phyloP scores from a whole-genome alignment of 371 early-diverging fungal genomes.

The Apophysomyces elegans region DNA sequence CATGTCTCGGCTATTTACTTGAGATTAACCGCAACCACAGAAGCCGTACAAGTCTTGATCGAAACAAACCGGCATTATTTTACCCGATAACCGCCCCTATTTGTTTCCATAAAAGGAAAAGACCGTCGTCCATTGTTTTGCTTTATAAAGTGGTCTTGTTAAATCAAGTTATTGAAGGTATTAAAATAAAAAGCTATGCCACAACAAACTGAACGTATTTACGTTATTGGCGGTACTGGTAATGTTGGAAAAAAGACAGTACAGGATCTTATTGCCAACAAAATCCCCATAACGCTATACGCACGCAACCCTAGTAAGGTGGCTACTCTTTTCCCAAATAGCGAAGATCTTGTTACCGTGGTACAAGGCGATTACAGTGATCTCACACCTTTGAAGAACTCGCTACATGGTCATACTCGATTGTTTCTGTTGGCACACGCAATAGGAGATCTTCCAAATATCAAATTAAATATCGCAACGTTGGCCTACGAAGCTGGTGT shows the following conservation, averaged over 20 bases:
- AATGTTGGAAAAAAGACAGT: constrained; percentile 26
- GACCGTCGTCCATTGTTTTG: too few species aligned
- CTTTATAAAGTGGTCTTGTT: too few species aligned
- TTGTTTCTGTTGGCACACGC: constrained; percentile 25
- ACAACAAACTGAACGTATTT: constrained; percentile 16
- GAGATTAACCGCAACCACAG: too few species aligned
- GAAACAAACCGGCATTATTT: too few species aligned
- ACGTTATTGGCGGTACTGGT: constrained; percentile 35
- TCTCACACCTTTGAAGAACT: constrained; percentile 20
- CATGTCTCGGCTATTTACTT: too few species aligned
- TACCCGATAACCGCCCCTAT: too few species aligned
- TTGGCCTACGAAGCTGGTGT: constrained; percentile 38
- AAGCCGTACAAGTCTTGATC: too few species aligned
- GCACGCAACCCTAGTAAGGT: constrained; percentile 29
- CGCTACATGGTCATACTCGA: constrained; percentile 36
- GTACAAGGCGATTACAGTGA: constrained; percentile 34
- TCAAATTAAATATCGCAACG: constrained; percentile 18
- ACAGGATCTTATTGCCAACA: constrained; percentile 17
- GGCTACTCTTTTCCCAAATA: constrained; percentile 8
- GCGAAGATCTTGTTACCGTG: constrained; percentile 2
- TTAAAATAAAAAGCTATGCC: not conserved
- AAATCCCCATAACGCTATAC: constrained; percentile 21
- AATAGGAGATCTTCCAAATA: constrained; percentile 2
- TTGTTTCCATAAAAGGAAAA: too few species aligned
- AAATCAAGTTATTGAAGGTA: too few species aligned